A percentile compares a stretch with the other conserved stretches of the same genome.
These are phyloP conservation scores for Dendrobium catenatum DNA, from an alignment of 106 monocot species.

Conservation along the genomic window DNA sequence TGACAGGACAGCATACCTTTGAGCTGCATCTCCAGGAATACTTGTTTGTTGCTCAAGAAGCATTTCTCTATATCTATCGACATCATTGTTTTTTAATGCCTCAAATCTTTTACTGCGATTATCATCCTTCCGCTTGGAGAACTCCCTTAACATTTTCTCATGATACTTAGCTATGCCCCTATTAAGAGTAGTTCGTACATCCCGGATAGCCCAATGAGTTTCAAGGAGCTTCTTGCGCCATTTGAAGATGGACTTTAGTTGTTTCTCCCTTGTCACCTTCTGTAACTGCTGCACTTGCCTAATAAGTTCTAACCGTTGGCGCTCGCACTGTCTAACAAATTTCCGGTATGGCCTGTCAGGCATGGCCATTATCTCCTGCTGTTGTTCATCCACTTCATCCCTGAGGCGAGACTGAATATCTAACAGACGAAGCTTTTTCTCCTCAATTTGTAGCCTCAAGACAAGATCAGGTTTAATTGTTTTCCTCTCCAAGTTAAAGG, in stretches of 20 bases:
- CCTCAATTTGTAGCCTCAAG: conserved; percentile 80
- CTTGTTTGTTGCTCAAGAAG: conserved; percentile 86
- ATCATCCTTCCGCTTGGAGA: conserved; percentile 87
- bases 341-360: conserved; percentile 78
- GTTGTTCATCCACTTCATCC: conserved; percentile 79
- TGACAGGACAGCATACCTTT: conserved; percentile 86
- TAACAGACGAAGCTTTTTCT: conserved; percentile 80
- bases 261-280: conserved; percentile 63
- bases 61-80: conserved; percentile 92
- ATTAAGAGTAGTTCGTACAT: conserved; percentile 81
- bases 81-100: conserved; percentile 97
- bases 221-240: conserved; percentile 98
- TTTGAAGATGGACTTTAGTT: conserved; percentile 78
- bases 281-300: conserved; percentile 88
- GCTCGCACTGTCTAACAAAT: conserved; percentile 85
- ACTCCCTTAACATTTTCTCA: conserved; percentile 87
- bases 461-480: conserved; percentile 86
- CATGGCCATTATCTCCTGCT: conserved; percentile 97
- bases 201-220: conserved; percentile 92
- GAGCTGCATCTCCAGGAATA: conserved; percentile 78
- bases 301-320: conserved; percentile 60
- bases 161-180: conserved; percentile 92
- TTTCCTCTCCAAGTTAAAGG: conserved; percentile 74
- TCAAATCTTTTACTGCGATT: conserved; percentile 90
- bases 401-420: conserved; percentile 80